phyloP scores from a whole-genome alignment of 305 asterid species.

The Lippia alba region DNA sequence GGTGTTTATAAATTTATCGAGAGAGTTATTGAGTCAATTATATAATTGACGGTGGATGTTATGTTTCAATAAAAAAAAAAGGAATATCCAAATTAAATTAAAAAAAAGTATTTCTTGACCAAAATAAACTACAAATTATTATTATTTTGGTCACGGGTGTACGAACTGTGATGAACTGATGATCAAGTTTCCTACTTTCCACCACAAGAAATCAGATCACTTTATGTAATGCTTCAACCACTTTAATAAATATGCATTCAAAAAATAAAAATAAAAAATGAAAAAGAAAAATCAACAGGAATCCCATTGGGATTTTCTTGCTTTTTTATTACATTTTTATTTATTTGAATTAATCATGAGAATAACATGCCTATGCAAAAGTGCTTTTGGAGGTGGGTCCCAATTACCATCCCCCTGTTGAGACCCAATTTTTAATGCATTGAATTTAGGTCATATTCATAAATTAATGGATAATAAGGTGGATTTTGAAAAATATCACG shows the following conservation, averaged over 20 bases:
- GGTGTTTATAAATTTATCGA: too few relatives aligned
- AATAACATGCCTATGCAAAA: constrained; percentile 22
- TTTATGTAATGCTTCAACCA: constrained; percentile 53
- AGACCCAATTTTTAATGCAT: constrained; percentile 14
- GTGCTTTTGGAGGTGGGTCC: constrained; percentile 32
- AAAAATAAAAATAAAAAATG: neutral
- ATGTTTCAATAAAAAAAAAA: too few relatives aligned
- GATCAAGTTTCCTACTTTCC: constrained; percentile 37
- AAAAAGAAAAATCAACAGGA: constrained; percentile 30
- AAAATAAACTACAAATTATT: too few relatives aligned
- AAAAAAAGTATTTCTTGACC: too few relatives aligned
- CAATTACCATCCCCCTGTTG: constrained; percentile 15
- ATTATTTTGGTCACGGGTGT: constrained; percentile 35
- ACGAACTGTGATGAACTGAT: constrained; percentile 17
- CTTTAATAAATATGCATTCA: constrained; percentile 36
- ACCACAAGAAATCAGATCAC: constrained; percentile 43
- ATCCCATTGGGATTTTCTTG: constrained; percentile 34
- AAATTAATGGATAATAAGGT: constrained; percentile 4
- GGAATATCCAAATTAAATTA: too few relatives aligned
- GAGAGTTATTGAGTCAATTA: too few relatives aligned
- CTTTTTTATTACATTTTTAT: neutral
- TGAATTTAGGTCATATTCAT: constrained; percentile 18
- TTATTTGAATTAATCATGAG: constrained; percentile 33
- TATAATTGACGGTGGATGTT: too few relatives aligned
- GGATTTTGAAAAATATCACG: neutral